Conservation (phyloP, 148 eudicot species). For the Rheum nobile region DNA sequence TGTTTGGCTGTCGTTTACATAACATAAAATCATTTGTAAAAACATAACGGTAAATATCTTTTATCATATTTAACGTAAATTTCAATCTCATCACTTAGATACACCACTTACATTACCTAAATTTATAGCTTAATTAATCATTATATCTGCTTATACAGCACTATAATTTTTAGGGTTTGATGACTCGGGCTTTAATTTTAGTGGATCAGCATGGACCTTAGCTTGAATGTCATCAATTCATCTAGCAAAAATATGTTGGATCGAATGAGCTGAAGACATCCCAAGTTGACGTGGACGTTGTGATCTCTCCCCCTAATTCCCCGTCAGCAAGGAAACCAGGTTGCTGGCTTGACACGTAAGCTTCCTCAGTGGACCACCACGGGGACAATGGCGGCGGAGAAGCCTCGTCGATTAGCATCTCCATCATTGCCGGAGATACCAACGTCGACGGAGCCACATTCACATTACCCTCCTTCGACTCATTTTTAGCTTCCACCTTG, state of each 20-base stretch:
- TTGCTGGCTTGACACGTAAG: not conserved
- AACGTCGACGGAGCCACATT: not conserved
- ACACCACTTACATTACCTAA: no score
- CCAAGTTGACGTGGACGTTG: not conserved
- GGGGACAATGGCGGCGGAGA: not conserved
- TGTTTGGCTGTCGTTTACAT: no score
- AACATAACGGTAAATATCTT: no score
- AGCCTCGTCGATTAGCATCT: not conserved
- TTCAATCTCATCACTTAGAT: no score
- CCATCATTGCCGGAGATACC: not conserved
- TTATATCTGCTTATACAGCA: no score
- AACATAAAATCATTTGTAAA: no score
- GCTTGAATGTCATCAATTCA: not conserved
- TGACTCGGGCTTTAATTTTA: not conserved
- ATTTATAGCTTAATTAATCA: no score
- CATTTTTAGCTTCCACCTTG: not conserved
- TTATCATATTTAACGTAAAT: no score
- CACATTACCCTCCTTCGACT: not conserved
- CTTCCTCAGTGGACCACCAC: not conserved
- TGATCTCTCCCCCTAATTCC: not conserved
- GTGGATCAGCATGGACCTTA: no score
- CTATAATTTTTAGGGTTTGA: not conserved
- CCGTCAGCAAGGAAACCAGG: not conserved
- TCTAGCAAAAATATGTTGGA: not conserved
- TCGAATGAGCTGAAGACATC: not conserved